Percentiles rank a stretch among this genome's conserved stretches.
These are phyloP conservation scores for Mycosphaerelloides madeirae DNA, from an alignment of 2,329 filamentous ascomycete genomes.

Conservation along the genomic window DNA sequence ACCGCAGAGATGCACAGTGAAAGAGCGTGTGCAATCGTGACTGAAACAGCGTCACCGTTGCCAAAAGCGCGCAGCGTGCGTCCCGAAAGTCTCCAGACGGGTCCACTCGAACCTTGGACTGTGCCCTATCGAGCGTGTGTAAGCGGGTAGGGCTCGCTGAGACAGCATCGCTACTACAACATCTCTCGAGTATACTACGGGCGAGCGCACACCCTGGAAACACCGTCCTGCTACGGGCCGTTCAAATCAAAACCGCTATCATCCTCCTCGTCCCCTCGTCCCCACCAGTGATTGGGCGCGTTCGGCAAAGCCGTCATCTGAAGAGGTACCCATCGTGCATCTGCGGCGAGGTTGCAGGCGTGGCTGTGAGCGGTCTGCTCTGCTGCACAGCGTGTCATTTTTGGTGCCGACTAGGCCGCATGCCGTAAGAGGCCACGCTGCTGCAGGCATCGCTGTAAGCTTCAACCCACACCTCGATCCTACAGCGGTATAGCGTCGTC, in stretches of 20 bases:
- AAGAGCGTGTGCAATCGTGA: too few relatives aligned
- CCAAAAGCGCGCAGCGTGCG: background rate
- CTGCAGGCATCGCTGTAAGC: background rate
- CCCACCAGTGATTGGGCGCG: slow-evolving; percentile 1
- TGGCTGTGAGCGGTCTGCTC: slow-evolving; percentile 11
- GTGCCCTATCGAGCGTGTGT: slow-evolving; percentile 9
- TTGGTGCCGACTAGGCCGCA: slow-evolving; percentile 1
- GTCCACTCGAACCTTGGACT: slow-evolving; percentile 6
- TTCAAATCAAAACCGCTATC: too few relatives aligned
- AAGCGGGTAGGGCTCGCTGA: slow-evolving; percentile 6
- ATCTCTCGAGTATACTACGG: too few relatives aligned
- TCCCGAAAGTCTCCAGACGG: slow-evolving; percentile 1
- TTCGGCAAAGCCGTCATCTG: slow-evolving; percentile 16
- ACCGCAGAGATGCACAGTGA: background rate
- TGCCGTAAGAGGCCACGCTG: background rate
- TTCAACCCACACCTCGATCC: slow-evolving; percentile 1
- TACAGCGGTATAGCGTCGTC: background rate
- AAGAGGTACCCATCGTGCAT: slow-evolving; percentile 11
- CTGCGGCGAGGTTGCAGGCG: slow-evolving; percentile 8
- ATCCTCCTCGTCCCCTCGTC: slow-evolving; percentile 5
- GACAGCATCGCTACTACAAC: background rate
- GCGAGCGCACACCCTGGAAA: too few relatives aligned
- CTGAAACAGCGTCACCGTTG: background rate
- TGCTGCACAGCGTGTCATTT: slow-evolving; percentile 1
- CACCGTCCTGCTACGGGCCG: too few relatives aligned